These are phyloP conservation scores for Talaromyces piceae DNA, from an alignment of 2,329 filamentous ascomycete species.

Conservation along the genomic window DNA sequence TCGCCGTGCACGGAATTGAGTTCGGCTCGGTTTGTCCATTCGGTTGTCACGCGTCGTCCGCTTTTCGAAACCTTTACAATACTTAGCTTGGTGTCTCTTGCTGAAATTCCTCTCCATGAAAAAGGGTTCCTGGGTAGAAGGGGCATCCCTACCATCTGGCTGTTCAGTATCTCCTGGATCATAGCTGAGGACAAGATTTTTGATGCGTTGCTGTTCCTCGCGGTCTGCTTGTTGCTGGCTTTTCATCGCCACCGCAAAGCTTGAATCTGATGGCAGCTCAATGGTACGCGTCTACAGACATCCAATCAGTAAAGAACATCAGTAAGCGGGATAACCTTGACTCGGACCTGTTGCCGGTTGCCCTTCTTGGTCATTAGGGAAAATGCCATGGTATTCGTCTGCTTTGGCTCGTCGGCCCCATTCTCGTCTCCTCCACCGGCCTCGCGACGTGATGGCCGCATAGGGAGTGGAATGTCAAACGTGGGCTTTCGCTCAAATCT, in stretches of 20 bases:
- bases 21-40: constrained; percentile 54
- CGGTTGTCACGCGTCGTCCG: constrained; percentile 35
- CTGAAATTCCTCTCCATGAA: constrained; percentile 19
- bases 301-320: constrained; percentile 13
- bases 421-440: constrained; percentile 34
- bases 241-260: constrained; percentile 92
- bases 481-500: constrained; percentile 92
- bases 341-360: constrained; percentile 76
- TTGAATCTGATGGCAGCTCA: constrained; percentile 77
- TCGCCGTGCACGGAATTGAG: constrained; percentile 76
- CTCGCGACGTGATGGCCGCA: constrained; percentile 64
- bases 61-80: constrained; percentile 33
- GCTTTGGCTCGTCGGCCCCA: constrained; percentile 25
- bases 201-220: constrained; percentile 97
- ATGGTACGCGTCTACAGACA: constrained; percentile 75
- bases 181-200: constrained; percentile 93
- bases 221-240: constrained; percentile 89
- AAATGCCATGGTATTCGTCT: constrained; percentile 78
- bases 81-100: constrained; percentile 28
- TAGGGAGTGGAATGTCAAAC: constrained; percentile 95
- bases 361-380: constrained; percentile 92
- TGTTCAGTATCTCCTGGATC: constrained; percentile 78
- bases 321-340: background rate
- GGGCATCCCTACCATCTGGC: constrained; percentile 59
- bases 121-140: constrained; percentile 16